A percentile compares a stretch with the other conserved stretches of the same genome.
Evolutionary conservation across 495 filamentous ascomycete genomes (phyloP).

Genomic region (Neurospora sp.): DNA sequence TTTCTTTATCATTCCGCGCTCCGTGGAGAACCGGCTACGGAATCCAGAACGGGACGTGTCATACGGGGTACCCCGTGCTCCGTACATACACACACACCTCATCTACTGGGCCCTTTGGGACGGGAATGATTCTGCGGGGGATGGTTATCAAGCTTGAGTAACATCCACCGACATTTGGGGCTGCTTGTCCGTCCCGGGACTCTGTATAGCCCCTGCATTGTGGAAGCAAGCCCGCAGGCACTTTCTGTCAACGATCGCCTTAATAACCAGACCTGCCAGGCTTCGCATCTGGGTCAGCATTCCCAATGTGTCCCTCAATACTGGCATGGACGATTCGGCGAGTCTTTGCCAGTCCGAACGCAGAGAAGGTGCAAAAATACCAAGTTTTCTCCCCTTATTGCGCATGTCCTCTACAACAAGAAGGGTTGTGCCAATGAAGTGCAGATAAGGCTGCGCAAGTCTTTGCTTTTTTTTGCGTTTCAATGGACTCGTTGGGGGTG

Average conservation of each 20-base stretch:
- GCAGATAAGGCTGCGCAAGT: not conserved
- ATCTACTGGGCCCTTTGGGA: not conserved
- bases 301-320: not conserved
- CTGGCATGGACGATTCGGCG: not conserved
- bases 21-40: not conserved
- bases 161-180: constrained; percentile 3
- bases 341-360: not conserved
- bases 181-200: constrained; percentile 5
- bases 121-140: constrained; percentile 8
- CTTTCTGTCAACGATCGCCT: not conserved
- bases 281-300: not conserved
- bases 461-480: constrained; percentile 7
- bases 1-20: not conserved
- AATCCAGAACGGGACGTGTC: not conserved
- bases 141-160: constrained; percentile 6
- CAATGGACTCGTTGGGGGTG: not conserved
- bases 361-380: not conserved
- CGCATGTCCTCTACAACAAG: not conserved
- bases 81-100: constrained; percentile 1
- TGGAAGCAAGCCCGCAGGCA: constrained; percentile 12
- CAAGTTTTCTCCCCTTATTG: not conserved
- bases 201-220: constrained; percentile 16
- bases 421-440: not conserved
- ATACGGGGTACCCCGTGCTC: constrained; percentile 1
- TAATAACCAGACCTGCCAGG: not conserved